phyloP scores from a whole-genome alignment of 345 rosid genomes.

The Xanthoceras sorbifolium region DNA sequence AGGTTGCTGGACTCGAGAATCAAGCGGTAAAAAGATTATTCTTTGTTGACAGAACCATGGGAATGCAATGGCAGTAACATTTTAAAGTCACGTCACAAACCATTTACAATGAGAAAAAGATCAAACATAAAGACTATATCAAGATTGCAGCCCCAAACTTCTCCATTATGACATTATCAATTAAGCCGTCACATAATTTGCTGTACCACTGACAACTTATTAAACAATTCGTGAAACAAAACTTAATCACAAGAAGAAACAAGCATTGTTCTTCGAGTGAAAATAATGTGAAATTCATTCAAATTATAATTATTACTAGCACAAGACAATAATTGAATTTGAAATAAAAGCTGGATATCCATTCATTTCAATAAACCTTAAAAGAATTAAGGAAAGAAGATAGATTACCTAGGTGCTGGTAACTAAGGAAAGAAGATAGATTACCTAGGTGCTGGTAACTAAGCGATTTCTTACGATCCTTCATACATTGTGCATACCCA shows the following conservation, averaged over 20 bases:
- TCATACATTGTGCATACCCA: conserved; percentile 48
- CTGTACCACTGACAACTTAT: not conserved
- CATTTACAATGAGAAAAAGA: not conserved
- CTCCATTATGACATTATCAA: not conserved
- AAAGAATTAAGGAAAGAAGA: not conserved
- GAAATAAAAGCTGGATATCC: not conserved
- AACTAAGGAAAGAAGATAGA: conserved; percentile 43
- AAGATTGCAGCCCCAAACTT: not conserved
- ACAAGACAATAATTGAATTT: not conserved
- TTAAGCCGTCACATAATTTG: not conserved
- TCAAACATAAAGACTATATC: not conserved
- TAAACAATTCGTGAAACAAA: not conserved
- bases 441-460: conserved; percentile 77
- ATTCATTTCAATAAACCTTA: not conserved
- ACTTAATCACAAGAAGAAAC: not conserved
- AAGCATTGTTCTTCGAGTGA: not conserved
- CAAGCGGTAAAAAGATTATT: not conserved
- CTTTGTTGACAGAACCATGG: not conserved
- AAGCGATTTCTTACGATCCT: conserved; percentile 60
- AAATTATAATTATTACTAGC: not conserved
- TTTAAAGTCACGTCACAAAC: not conserved
- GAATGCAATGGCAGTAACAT: not conserved
- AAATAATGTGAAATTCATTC: not conserved
- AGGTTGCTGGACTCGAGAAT: not conserved
- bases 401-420: conserved; percentile 68